These are phyloP conservation scores for Termitomyces sp. DNA, from an alignment of 768 basidiomycete genomes.

Conservation along the genomic window DNA sequence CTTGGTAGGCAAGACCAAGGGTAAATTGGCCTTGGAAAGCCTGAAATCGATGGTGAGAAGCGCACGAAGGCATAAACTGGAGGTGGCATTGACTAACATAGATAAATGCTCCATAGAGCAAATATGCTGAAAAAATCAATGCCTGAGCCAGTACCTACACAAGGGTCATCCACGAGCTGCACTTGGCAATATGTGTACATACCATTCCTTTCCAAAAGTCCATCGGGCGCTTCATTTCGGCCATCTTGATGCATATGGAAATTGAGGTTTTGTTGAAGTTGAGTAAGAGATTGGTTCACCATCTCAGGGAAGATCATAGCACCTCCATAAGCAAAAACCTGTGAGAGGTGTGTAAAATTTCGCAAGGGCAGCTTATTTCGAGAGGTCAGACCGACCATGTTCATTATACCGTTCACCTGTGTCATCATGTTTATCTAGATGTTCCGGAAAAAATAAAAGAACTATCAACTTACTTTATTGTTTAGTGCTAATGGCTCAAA, in stretches of 20 bases:
- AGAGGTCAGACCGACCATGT: constrained; percentile 35
- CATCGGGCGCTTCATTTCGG: constrained; percentile 65
- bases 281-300: constrained; percentile 12
- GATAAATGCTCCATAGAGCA: constrained; percentile 53
- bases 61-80: neutral
- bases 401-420: constrained; percentile 62
- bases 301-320: constrained; percentile 48
- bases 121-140: constrained; percentile 50
- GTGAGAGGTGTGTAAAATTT: neutral
- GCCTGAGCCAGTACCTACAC: constrained; percentile 39
- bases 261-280: neutral
- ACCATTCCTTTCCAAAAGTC: constrained; percentile 72
- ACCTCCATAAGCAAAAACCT: constrained; percentile 59
- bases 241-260: constrained; percentile 36
- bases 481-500: constrained; percentile 38
- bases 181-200: neutral
- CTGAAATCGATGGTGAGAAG: constrained; percentile 23
- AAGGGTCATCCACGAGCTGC: neutral
- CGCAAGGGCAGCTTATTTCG: neutral
- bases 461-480: constrained; percentile 23
- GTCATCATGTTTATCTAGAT: neutral
- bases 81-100: constrained; percentile 27
- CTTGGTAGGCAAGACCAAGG: constrained; percentile 44
- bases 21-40: constrained; percentile 62
- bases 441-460: neutral